Conservation (phyloP, 2,329 filamentous ascomycete species). For the Colletotrichum sp. region DNA sequence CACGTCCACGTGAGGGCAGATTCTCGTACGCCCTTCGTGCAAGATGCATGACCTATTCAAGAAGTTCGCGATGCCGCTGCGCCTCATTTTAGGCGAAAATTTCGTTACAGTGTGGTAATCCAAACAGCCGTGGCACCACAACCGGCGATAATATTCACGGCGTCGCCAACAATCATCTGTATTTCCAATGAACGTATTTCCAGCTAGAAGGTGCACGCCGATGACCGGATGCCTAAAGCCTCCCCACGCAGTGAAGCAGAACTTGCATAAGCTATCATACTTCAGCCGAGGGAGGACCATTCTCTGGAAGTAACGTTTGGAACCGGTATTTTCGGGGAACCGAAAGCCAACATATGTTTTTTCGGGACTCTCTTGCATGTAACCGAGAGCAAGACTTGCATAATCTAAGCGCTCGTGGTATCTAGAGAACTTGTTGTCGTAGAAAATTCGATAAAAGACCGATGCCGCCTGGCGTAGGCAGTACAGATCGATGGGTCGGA, state of each 20-base stretch:
- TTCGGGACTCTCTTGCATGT: background rate
- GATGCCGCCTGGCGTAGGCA: background rate
- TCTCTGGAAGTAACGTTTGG: background rate
- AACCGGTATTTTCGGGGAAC: background rate
- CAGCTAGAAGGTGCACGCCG: background rate
- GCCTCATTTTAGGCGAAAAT: background rate
- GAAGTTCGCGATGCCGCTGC: background rate
- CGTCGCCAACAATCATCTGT: accelerated
- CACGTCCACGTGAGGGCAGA: background rate
- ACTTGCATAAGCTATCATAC: background rate
- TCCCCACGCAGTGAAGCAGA: background rate
- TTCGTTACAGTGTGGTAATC: background rate
- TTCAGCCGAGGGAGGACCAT: background rate
- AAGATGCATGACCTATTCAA: background rate
- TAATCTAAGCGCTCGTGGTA: background rate
- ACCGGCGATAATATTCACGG: background rate
- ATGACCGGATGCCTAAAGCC: background rate
- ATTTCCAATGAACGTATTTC: background rate
- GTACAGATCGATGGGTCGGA: background rate
- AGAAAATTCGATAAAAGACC: background rate
- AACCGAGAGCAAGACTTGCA: background rate
- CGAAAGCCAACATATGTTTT: background rate
- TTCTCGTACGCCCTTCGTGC: background rate
- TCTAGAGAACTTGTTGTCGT: background rate
- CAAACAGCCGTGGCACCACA: background rate